Conservation (phyloP, 192 early-diverging fungal genomes). For the Entomortierella chlamydospora region DNA sequence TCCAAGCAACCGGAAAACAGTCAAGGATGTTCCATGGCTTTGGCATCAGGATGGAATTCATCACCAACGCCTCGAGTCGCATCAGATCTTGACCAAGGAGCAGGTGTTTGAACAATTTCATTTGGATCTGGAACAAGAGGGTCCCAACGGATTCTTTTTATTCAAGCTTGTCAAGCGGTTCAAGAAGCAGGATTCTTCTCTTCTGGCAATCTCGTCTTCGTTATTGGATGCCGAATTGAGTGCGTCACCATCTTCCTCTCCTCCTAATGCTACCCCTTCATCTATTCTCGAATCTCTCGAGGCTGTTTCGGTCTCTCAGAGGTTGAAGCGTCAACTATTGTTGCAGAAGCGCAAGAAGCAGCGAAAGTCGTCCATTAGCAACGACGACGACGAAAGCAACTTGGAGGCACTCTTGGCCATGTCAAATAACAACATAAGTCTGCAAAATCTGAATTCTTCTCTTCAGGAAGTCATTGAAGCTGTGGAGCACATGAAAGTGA, state of each 20-base stretch:
- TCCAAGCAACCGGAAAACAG: background rate
- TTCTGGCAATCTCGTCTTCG: conserved; percentile 20
- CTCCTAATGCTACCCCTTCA: conserved; percentile 9
- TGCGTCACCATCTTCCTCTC: conserved; percentile 30
- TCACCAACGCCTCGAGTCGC: conserved; percentile 49
- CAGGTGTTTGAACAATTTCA: conserved; percentile 53
- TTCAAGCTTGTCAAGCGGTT: conserved; percentile 52
- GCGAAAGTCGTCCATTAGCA: conserved; percentile 2
- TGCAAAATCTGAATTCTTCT: conserved; percentile 48
- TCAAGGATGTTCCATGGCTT: conserved; percentile 43
- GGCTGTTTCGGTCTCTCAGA: conserved; percentile 39
- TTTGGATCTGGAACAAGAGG: conserved; percentile 45
- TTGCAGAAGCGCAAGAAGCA: conserved; percentile 52
- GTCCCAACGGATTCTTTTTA: conserved; percentile 48
- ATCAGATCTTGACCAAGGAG: conserved; percentile 51
- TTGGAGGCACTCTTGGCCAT: conserved; percentile 43
- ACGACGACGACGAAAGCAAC: conserved; percentile 26
- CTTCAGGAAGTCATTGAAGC: conserved; percentile 50
- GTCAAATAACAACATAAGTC: conserved; percentile 44
- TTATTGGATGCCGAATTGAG: conserved; percentile 31
- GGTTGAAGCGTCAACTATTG: conserved; percentile 41
- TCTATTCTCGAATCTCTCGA: conserved; percentile 47
- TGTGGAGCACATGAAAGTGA: conserved; percentile 20
- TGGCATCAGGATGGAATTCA: conserved; percentile 51
- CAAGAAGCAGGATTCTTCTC: conserved; percentile 34